Conservation (phyloP, 208 protist genomes). For the Trypanosoma platydactyli region DNA sequence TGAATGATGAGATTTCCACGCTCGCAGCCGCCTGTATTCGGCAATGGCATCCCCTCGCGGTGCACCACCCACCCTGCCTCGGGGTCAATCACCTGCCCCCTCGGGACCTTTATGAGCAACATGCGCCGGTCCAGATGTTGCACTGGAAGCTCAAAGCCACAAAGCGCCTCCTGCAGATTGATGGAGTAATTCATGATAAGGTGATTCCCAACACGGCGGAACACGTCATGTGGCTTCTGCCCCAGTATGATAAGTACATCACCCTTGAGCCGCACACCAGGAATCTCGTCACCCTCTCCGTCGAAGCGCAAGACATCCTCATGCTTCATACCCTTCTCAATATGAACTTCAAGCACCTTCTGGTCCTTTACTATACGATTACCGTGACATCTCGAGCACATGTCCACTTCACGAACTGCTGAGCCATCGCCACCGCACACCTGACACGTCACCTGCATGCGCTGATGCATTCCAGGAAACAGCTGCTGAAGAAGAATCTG, state of each 20-base stretch:
- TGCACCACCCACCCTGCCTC: constrained; percentile 67
- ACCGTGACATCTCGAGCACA: constrained; percentile 94
- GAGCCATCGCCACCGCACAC: constrained; percentile 90
- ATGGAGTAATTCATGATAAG: constrained; percentile 89
- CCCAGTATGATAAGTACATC: constrained; percentile 96
- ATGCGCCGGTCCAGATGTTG: constrained; percentile 88
- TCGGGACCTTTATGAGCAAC: constrained; percentile 62
- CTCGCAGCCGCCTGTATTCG: constrained; percentile 68
- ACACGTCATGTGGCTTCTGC: constrained; percentile 91
- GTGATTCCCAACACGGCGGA: constrained; percentile 92
- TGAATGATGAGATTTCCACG: constrained; percentile 81
- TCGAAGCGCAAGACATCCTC: constrained; percentile 93
- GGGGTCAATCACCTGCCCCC: constrained; percentile 80
- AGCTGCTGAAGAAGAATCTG: constrained; percentile 87
- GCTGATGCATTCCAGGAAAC: constrained; percentile 94
- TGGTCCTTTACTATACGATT: constrained; percentile 89
- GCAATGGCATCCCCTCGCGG: constrained; percentile 90
- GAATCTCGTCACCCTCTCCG: constrained; percentile 94
- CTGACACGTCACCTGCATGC: constrained; percentile 87
- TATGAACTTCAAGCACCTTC: constrained; percentile 94
- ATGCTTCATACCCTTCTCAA: constrained; percentile 94
- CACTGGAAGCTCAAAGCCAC: constrained; percentile 87
- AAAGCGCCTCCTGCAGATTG: constrained; percentile 93
- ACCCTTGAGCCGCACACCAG: constrained; percentile 83
- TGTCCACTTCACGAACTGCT: constrained; percentile 70